Evolutionary conservation across 148 eudicot genomes (phyloP), one percentile per base, ranked within the genome.

Genomic region (Spergularia marina): DNA sequence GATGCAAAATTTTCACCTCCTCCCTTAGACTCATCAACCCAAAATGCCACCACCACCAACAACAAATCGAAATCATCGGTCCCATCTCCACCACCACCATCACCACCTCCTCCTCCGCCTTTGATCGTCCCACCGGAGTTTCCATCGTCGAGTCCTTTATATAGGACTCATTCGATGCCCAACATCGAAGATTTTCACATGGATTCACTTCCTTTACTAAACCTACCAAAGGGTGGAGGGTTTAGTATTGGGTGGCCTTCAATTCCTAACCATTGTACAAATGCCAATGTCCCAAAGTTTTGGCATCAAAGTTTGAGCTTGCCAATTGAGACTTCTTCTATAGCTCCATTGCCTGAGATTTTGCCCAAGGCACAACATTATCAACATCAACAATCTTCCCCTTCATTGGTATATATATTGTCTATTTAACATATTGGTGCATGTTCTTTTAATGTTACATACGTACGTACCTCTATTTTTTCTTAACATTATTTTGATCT

Each of bases 351-450:
- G 58, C 79, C 80, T 11, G 73, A 76, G 79, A 25, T 71, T 30
- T 21, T 77, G 40, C 89, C 76, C 60, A 89, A 85, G 79, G 72
- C 83, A 60, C 85, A 75, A 12, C 83, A 78, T 34, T 84, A 84
- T 82, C 91, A 84, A 57, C 86, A 64, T 71, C 84, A 84, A 76
- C 93, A 82, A 70, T 86, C 73, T 71, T 83, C 83, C 75, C 72
- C 82, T 81, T 78, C 89, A 73, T 77, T 84, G 94, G 97, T 91
- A n/a, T n/a, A n/a, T n/a, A n/a, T n/a, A 57, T 71, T 39, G 2
- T 17, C 55, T 54, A 53, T 74, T 51, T 21, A 52, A 65, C 9
- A 57, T 57, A 16, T 3, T 63, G 44, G 17, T 36, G 6, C n/a
- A 23, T 23, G 25, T 36, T 36, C 36, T 30, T 30, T 30, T 30